Percentiles rank a stretch among this genome's conserved stretches.
Conservation (phyloP, 2,329 filamentous ascomycete genomes). For the Juglanconis juglandina region DNA sequence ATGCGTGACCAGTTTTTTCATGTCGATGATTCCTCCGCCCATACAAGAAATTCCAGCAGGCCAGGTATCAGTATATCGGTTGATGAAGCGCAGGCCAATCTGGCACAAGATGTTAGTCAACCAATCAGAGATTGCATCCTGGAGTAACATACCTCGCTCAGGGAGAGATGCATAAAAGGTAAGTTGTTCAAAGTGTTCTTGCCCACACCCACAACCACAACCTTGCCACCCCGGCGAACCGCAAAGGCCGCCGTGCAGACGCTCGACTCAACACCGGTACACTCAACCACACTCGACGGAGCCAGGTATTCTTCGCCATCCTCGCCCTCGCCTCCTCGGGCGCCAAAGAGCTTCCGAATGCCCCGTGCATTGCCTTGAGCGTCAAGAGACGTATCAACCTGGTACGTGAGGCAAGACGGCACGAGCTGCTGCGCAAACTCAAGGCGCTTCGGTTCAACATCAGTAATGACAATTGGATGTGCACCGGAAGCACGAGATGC, state of each 20-base stretch:
- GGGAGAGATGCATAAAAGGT: constrained; percentile 63
- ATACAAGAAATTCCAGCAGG: constrained; percentile 61
- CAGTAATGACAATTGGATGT: constrained; percentile 61
- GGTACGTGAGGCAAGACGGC: constrained; percentile 52
- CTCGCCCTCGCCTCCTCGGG: constrained; percentile 10
- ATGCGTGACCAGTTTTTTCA: constrained; percentile 62
- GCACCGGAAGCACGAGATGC: constrained; percentile 60
- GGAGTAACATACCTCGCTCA: constrained; percentile 48
- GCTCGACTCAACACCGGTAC: constrained; percentile 63
- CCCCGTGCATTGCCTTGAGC: constrained; percentile 47
- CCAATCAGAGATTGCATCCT: background rate
- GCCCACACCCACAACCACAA: constrained; percentile 65
- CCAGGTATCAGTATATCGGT: constrained; percentile 69
- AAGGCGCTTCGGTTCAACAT: constrained; percentile 54
- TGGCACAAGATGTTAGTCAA: constrained; percentile 23
- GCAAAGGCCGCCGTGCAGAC: constrained; percentile 56
- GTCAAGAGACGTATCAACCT: constrained; percentile 42
- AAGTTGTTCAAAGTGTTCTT: constrained; percentile 60
- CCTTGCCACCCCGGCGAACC: constrained; percentile 54
- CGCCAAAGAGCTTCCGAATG: constrained; percentile 53
- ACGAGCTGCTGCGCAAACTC: constrained; percentile 57
- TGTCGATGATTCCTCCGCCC: constrained; percentile 55
- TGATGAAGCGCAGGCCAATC: constrained; percentile 69
- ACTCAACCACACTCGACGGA: constrained; percentile 60
- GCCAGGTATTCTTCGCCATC: constrained; percentile 49